Percentiles rank a stretch among this genome's conserved stretches.
phyloP scores from a whole-genome alignment of 2,329 filamentous ascomycete species.

The Botrytis byssoidea region DNA sequence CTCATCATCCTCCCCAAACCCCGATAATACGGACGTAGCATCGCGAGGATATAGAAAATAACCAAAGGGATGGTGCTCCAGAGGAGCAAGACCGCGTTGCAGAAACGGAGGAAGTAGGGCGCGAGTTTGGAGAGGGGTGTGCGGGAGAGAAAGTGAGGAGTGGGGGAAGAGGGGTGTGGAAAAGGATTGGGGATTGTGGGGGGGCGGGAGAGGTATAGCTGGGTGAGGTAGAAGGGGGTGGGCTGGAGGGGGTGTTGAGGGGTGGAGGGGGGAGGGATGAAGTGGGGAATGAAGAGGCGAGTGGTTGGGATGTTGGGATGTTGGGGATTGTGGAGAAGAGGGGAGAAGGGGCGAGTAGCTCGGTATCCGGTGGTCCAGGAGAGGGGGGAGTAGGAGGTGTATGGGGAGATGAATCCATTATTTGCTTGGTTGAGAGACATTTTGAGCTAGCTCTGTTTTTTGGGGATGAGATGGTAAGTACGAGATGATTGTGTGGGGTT shows the following conservation, averaged over 20 bases:
- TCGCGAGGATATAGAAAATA: neutral
- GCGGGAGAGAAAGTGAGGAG: neutral
- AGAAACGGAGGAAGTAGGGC: no score
- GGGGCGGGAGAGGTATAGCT: neutral
- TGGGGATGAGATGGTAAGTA: neutral
- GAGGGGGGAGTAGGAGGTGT: neutral
- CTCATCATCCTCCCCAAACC: neutral
- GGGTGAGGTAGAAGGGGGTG: neutral
- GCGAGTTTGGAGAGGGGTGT: neutral
- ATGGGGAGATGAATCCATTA: neutral
- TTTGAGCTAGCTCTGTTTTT: neutral
- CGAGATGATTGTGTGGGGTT: neutral
- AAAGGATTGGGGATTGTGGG: neutral
- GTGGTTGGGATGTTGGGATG: neutral
- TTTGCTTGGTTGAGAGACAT: neutral
- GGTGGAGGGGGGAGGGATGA: neutral
- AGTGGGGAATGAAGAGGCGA: fast-evolving
- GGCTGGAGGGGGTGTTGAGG: no score
- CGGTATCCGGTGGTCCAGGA: slow-evolving; percentile 4
- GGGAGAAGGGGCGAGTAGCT: neutral
- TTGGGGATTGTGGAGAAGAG: neutral
- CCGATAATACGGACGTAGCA: neutral
- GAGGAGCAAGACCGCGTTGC: fast-evolving
- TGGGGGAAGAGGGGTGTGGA: neutral
- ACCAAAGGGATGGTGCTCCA: neutral